phyloP scores from a whole-genome alignment of 2,329 filamentous ascomycete species.

The Colletotrichum costaricense region DNA sequence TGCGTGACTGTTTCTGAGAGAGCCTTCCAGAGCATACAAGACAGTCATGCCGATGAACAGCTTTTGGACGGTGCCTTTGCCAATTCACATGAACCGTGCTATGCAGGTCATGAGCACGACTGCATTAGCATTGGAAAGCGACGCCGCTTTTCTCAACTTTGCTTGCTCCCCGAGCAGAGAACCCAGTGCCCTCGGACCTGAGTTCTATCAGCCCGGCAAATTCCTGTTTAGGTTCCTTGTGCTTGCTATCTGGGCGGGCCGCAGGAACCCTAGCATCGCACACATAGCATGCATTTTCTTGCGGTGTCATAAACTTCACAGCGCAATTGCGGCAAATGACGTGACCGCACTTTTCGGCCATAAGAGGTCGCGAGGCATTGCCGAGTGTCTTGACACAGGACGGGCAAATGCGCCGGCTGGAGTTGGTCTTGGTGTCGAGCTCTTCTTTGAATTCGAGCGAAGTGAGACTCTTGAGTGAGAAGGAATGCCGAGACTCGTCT shows the following conservation, averaged over 20 bases:
- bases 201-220: conserved; percentile 83
- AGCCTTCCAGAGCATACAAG: background rate
- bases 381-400: conserved; percentile 85
- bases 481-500: conserved; percentile 73
- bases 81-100: background rate
- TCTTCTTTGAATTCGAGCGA: conserved; percentile 83
- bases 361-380: conserved; percentile 84
- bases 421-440: conserved; percentile 57
- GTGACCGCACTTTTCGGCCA: conserved; percentile 91
- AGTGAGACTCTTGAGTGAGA: conserved; percentile 83
- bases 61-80: background rate
- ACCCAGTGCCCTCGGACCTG: conserved; percentile 89
- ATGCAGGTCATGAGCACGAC: background rate
- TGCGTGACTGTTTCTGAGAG: background rate
- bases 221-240: conserved; percentile 59
- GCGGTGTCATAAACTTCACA: conserved; percentile 77
- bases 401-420: conserved; percentile 73
- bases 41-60: background rate
- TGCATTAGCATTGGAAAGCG: conserved; percentile 80
- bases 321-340: conserved; percentile 90
- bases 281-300: conserved; percentile 80
- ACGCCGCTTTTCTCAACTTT: conserved; percentile 83
- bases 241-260: conserved; percentile 54
- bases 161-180: conserved; percentile 87
- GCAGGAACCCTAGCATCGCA: conserved; percentile 82